Base-by-base conservation (phyloP, 1,284 basidiomycete species). In the Ceratobasidium sp. region DNA sequence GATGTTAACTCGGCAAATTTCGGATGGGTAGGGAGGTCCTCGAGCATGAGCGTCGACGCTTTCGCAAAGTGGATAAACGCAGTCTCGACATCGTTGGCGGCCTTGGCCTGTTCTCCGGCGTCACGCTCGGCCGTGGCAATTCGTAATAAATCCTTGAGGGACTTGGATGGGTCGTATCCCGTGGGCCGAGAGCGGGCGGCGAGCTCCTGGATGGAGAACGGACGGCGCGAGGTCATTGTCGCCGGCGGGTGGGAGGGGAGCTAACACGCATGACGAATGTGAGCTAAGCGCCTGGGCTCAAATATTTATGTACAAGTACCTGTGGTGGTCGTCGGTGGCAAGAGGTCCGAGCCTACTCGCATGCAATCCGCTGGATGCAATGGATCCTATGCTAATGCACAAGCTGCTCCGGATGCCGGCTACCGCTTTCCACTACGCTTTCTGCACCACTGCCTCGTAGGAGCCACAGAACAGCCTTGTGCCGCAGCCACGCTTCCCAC, bases 41-140 rank as follows among this genome's bases (percentile, higher is more conserved):
- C 91, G 10, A 92, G 86, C 7, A 92, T 90, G 58, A 92, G 86
- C 1, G 90, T 91, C 4, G 91, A 91, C 18, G 91, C 90, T 81
- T 86, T 88, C 4, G 91, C 91, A 79, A 88, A 89, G 79, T 88
- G 86, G 9, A 92, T 85, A 82, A 92, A 92, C 0, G 89, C 90
- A 70, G 83, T 85, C 82, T 92, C 91, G 49, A 89, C 85, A 81
- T 92, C 89, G 0, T 86, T 87, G 73, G 84, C 85, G 46, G 84
- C 82, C 78, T 87, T 88, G 23, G 87, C 90, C 39, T 86, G 86
- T 69, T 81, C 82, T 56, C 83, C 85, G 64, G 82, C 81, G 79
- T 85, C 83, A 78, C 85, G 83, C 80, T 85, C 84, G 76, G 80
- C 84, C 20, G 78, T 83, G 67, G 82, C 84, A 79, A 81, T 84